Evolutionary conservation across 768 basidiomycete genomes (phyloP).

Genomic region (Tylopilus rubrobrunneus): DNA sequence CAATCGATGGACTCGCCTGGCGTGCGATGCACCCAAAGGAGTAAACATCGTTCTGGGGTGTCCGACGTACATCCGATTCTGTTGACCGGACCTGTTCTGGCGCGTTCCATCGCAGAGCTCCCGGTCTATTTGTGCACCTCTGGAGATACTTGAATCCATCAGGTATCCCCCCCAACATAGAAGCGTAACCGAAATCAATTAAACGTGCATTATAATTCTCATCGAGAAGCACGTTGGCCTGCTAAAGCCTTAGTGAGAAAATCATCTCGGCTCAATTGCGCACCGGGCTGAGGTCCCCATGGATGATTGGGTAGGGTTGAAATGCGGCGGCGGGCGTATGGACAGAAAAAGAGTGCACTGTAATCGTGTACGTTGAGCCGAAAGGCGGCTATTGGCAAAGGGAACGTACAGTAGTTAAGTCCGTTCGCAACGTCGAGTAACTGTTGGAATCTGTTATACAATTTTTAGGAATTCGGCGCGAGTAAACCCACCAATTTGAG

Average conservation of each 20-base stretch:
- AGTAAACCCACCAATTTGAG: not conserved
- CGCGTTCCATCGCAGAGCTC: not conserved
- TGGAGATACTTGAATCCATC: not conserved
- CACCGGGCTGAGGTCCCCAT: conserved; percentile 1
- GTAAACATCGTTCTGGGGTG: not conserved
- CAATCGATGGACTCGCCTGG: no score
- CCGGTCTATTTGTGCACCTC: not conserved
- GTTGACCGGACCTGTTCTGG: not conserved
- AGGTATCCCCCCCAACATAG: conserved; percentile 2
- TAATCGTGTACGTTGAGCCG: not conserved
- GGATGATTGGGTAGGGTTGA: not conserved
- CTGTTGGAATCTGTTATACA: not conserved
- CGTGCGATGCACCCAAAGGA: conserved; percentile 1
- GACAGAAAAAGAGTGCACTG: conserved; percentile 1
- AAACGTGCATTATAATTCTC: not conserved
- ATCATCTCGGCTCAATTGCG: not conserved
- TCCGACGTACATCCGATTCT: not conserved
- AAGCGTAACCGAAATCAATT: not conserved
- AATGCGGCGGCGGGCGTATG: not conserved
- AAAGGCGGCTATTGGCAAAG: no score
- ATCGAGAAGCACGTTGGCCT: conserved; percentile 1
- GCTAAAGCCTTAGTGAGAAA: no score
- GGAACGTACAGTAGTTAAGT: not conserved
- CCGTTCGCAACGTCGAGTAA: not conserved
- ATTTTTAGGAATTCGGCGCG: accelerated